Conservation (phyloP, 495 filamentous ascomycete genomes). For the Parachaetomium inaequale region DNA sequence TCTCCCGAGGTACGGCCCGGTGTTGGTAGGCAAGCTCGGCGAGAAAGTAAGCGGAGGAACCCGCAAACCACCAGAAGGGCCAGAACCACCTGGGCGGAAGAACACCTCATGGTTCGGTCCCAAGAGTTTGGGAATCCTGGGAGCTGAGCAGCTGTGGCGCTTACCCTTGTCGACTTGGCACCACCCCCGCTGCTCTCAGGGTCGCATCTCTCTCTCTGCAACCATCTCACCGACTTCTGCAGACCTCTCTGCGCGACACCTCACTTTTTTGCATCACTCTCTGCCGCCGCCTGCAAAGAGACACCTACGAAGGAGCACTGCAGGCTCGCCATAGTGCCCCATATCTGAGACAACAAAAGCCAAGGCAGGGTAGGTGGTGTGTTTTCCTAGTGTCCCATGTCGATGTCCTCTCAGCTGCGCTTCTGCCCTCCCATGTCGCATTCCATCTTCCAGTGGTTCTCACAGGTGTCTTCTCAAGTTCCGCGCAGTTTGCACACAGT, state of each 20-base stretch:
- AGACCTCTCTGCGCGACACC: slow-evolving; percentile 20
- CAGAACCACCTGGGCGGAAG: not conserved
- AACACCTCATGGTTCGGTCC: not conserved
- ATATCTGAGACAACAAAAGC: not conserved
- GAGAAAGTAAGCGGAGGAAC: not conserved
- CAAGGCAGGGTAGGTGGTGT: not conserved
- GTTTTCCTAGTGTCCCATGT: not conserved
- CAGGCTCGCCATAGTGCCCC: no score
- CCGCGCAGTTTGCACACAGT: not conserved
- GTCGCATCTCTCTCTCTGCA: not conserved
- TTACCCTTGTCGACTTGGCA: slow-evolving; percentile 4
- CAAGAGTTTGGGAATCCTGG: not conserved
- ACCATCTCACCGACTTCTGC: slow-evolving; percentile 29
- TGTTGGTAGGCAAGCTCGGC: no score
- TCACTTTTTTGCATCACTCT: slow-evolving; percentile 26
- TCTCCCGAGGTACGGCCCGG: not conserved
- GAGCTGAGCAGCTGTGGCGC: not conserved
- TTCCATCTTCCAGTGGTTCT: not conserved
- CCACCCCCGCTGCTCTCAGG: not conserved
- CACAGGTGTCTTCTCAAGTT: not conserved
- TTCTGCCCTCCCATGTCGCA: not conserved
- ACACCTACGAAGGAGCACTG: no score
- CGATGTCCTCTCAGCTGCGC: not conserved
- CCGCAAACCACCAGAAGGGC: not conserved
- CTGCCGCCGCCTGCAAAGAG: slow-evolving; percentile 15